Base-by-base conservation (phyloP, 305 asterid genomes). In the Plantago lanceolata region DNA sequence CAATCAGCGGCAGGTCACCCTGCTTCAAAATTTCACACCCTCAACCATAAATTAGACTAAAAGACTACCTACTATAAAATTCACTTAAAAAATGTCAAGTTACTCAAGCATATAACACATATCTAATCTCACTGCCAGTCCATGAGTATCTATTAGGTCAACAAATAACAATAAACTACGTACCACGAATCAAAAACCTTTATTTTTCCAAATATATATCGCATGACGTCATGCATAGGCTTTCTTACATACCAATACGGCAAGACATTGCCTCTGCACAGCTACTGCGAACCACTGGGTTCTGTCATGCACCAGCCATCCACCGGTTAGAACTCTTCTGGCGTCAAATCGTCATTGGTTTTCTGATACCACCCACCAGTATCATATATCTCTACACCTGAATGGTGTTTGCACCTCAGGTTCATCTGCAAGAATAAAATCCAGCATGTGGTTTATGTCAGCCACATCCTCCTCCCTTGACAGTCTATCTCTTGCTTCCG, bases 201-300 rank as follows among this genome's bases (percentile, higher is more conserved):
- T 8, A 33, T 33, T 33, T 33, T 33, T 33, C 37, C 40, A 33
- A 33, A 33, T 33, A 33, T 71, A 21, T 78, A 60, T 49, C n/a
- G n/a, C n/a, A 90, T 84, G 64, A 86, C 71, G 21, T 89, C 96
- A 28, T 78, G 81, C 18, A 90, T 78, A 37, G 96, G 94, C 19
- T 78, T 78, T 69, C 96, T 85, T 5, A 91, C 95, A 63, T 86
- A 86, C 96, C 96, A 89, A 56, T 71, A 50, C 26, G 95, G 95
- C 71, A 89, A 75, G 29, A 70, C 71, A 61, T 71, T 72, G 59
- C 76, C 84, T 19, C 75, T 83, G 8, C 72, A 37, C 80, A 75
- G 59, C 77, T 60, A 33, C 71, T 63, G 71, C 72, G 20, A 54
- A 60, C 68, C 59, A 43, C 29, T 37, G 74, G 78, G 43, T 74